Evolutionary conservation across 202 grass and related monocot species (phyloP).

Genomic region (Eragrostis tef): DNA sequence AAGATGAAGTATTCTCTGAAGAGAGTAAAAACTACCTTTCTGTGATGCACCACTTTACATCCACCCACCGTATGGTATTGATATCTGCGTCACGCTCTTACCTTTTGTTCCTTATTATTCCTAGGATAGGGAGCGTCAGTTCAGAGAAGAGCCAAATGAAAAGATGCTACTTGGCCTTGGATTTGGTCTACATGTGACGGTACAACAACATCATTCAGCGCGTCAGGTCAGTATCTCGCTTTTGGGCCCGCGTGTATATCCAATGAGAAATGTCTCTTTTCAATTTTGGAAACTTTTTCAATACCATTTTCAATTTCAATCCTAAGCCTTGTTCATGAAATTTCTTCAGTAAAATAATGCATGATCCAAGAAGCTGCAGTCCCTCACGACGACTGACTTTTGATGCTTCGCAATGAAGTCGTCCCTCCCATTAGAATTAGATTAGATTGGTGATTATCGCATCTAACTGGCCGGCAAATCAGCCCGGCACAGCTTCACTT

Average conservation of each 20-base stretch:
- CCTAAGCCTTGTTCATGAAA: neutral
- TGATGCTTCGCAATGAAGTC: constrained; percentile 38
- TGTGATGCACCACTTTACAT: constrained; percentile 28
- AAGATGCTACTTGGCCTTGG: constrained; percentile 10
- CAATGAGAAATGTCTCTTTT: constrained; percentile 24
- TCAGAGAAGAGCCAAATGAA: constrained; percentile 31
- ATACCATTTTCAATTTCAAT: neutral
- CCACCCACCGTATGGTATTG: constrained; percentile 21
- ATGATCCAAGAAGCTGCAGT: constrained; percentile 16
- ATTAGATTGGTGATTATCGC: neutral
- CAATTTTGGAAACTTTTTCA: constrained; percentile 18
- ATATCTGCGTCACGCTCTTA: constrained; percentile 9
- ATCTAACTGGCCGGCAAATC: constrained; percentile 15
- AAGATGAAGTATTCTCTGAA: constrained; percentile 19
- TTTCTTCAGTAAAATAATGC: neutral
- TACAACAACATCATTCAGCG: neutral
- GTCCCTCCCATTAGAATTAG: neutral
- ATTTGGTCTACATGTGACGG: constrained; percentile 16
- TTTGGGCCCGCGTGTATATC: constrained; percentile 18
- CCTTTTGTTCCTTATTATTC: constrained; percentile 39
- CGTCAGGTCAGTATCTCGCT: constrained; percentile 28
- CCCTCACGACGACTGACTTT: constrained; percentile 15
- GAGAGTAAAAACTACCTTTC: constrained; percentile 40
- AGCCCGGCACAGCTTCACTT: neutral
- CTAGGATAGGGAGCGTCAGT: constrained; percentile 37